Percentiles rank a stretch among this genome's conserved stretches.
Evolutionary conservation across 345 rosid genomes (phyloP).

Genomic region (Chamaenerion angustifolium): DNA sequence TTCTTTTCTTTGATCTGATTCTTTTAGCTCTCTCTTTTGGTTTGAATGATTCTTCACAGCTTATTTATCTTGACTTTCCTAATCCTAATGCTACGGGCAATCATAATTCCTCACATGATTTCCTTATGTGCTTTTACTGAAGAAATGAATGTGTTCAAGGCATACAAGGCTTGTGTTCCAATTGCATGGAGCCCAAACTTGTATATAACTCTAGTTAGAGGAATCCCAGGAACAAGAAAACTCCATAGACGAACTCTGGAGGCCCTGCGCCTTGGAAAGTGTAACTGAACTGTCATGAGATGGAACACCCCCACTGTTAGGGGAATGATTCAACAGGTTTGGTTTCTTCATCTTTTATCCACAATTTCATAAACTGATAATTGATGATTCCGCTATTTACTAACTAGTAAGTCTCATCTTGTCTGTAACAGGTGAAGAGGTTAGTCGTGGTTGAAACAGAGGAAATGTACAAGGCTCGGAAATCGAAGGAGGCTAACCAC

Average conservation of each 20-base stretch:
- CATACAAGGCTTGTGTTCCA: constrained; percentile 33
- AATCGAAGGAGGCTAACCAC: constrained; percentile 20
- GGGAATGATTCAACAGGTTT: constrained; percentile 39
- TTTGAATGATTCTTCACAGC: no score
- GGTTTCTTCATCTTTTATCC: not conserved
- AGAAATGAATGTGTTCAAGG: constrained; percentile 33
- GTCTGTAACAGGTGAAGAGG: constrained; percentile 25
- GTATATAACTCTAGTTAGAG: constrained; percentile 34
- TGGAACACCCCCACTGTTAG: constrained; percentile 27
- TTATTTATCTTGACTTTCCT: no score
- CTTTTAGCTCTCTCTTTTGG: no score
- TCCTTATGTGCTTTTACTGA: not conserved
- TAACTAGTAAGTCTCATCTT: not conserved
- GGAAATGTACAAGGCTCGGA: constrained; percentile 36
- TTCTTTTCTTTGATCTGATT: no score
- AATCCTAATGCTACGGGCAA: no score
- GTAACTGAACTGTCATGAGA: constrained; percentile 27
- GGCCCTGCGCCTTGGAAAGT: constrained; percentile 31
- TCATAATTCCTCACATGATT: not conserved
- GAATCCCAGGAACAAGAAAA: constrained; percentile 38
- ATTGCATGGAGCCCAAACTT: constrained; percentile 35
- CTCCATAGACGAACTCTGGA: constrained; percentile 38
- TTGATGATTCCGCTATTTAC: not conserved
- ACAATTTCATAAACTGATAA: not conserved
- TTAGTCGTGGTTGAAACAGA: constrained; percentile 30